A percentile compares a stretch with the other conserved stretches of the same genome.
Evolutionary conservation across 2,329 filamentous ascomycete species (phyloP).

Genomic region (Zymoseptoria crescenta): DNA sequence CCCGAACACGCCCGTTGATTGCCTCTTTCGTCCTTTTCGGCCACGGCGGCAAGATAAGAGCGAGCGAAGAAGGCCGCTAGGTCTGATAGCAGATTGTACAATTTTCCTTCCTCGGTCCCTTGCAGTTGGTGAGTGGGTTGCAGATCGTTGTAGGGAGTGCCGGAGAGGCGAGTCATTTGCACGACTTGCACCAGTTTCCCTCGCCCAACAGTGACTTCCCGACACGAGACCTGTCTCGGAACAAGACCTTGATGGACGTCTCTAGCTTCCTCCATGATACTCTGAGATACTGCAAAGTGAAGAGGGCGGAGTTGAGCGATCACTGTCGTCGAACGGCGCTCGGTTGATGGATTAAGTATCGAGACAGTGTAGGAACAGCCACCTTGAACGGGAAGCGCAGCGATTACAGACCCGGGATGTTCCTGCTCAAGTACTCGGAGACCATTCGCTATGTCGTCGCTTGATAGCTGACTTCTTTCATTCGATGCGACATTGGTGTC

Average conservation of each 20-base stretch:
- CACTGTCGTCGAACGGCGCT: neutral
- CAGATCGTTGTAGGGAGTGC: slow-evolving; percentile 1
- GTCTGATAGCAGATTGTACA: slow-evolving; percentile 2
- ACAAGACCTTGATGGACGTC: slow-evolving; percentile 1
- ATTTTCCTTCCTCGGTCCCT: neutral
- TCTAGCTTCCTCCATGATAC: slow-evolving; percentile 2
- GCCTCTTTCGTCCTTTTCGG: neutral
- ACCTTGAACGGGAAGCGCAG: slow-evolving; percentile 4
- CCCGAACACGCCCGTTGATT: neutral
- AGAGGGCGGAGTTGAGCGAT: slow-evolving; percentile 8
- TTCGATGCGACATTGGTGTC: too few species aligned
- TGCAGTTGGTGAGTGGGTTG: neutral
- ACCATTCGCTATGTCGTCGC: slow-evolving; percentile 1
- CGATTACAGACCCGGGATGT: neutral
- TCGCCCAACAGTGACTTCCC: neutral
- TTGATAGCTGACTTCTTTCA: neutral
- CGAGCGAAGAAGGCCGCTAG: slow-evolving; percentile 11
- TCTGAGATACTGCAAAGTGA: neutral
- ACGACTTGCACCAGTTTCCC: slow-evolving; percentile 4
- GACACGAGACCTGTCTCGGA: slow-evolving; percentile 4
- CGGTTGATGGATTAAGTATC: neutral
- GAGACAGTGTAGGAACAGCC: slow-evolving; percentile 10
- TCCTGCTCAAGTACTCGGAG: neutral
- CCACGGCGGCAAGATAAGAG: slow-evolving; percentile 2
- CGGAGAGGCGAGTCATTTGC: slow-evolving; percentile 7